Percentiles rank a stretch among this genome's conserved stretches.
These are phyloP conservation scores for Blastocystis sp. DNA, from an alignment of 352 stramenopile genomes.

Conservation along the genomic window DNA sequence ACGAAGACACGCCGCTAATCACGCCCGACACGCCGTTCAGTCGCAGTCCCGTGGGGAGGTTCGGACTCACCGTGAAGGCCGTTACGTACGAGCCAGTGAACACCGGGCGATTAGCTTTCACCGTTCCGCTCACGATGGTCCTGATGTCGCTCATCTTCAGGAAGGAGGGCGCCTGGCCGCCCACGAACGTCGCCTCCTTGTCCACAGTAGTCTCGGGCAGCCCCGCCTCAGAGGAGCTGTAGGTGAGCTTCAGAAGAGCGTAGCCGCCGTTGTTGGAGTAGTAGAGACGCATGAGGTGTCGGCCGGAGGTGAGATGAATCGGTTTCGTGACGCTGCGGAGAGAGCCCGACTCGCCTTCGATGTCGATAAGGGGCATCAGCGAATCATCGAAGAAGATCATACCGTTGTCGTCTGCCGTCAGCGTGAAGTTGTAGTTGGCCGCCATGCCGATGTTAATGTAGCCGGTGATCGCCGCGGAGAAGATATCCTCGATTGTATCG, in stretches of 20 bases:
- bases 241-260: neutral
- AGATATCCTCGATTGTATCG: neutral
- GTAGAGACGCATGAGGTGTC: slow-evolving; percentile 24
- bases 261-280: neutral
- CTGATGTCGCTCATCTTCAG: neutral
- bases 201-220: slow-evolving; percentile 12
- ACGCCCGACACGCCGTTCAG: neutral
- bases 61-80: slow-evolving; percentile 4
- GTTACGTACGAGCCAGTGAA: neutral
- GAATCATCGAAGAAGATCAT: slow-evolving; percentile 1
- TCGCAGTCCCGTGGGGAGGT: neutral
- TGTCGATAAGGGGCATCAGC: neutral
- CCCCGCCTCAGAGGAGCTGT: neutral
- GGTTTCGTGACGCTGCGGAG: neutral
- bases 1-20: neutral
- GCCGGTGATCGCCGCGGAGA: neutral
- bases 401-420: neutral
- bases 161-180: slow-evolving; percentile 36
- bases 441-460: slow-evolving; percentile 21
- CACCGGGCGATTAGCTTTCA: slow-evolving; percentile 18
- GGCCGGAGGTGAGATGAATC: neutral
- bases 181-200: slow-evolving; percentile 30
- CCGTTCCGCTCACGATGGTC: neutral
- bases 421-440: neutral
- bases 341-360: neutral